phyloP scores from a whole-genome alignment of 352 stramenopile genomes.

The Globisporangium nagaii region DNA sequence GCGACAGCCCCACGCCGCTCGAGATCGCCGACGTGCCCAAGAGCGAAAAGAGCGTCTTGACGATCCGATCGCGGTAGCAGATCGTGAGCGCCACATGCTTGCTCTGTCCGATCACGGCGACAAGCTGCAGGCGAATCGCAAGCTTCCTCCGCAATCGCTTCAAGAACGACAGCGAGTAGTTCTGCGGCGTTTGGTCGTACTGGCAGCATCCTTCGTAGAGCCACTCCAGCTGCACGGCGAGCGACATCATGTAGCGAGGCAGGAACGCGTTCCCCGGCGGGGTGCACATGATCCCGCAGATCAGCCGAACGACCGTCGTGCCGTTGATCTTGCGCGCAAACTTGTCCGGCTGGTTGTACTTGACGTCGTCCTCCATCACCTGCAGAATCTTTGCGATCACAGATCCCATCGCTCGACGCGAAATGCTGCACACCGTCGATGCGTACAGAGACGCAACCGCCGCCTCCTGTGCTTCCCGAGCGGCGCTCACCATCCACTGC shows the following conservation, averaged over 20 bases:
- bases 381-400: slow-evolving; percentile 80
- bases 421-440: slow-evolving; percentile 77
- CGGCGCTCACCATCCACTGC: slow-evolving; percentile 42
- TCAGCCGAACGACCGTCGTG: slow-evolving; percentile 62
- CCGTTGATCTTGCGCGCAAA: slow-evolving; percentile 63
- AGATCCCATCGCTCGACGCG: slow-evolving; percentile 67
- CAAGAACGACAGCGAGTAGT: slow-evolving; percentile 22
- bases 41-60: slow-evolving; percentile 75
- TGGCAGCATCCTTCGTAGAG: slow-evolving; percentile 56
- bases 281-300: slow-evolving; percentile 73
- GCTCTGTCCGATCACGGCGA: slow-evolving; percentile 61
- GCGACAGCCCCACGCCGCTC: slow-evolving; percentile 50
- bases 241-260: slow-evolving; percentile 84
- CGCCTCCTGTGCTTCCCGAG: slow-evolving; percentile 56
- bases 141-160: slow-evolving; percentile 68
- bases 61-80: slow-evolving; percentile 81
- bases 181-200: slow-evolving; percentile 30
- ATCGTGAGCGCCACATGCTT: slow-evolving; percentile 78
- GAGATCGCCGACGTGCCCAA: slow-evolving; percentile 63
- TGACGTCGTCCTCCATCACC: slow-evolving; percentile 78
- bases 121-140: slow-evolving; percentile 69
- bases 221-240: slow-evolving; percentile 71
- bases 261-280: slow-evolving; percentile 61
- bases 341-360: slow-evolving; percentile 50
- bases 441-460: slow-evolving; percentile 76